Base-by-base conservation (phyloP, 768 basidiomycete genomes). In the Epithele typhae region DNA sequence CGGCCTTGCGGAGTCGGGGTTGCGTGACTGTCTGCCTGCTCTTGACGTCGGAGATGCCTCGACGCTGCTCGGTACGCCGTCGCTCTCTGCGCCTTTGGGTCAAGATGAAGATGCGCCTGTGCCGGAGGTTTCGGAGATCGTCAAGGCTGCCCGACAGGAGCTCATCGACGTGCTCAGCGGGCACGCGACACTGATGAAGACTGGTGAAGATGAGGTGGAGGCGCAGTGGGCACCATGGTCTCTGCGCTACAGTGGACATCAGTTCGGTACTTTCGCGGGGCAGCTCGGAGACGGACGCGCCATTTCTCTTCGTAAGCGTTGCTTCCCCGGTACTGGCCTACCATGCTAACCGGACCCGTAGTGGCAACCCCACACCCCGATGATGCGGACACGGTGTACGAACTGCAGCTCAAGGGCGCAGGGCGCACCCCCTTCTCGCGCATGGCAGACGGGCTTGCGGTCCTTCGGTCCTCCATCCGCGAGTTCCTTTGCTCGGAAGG, bases 261-360 rank as follows among this genome's bases (percentile, higher is more conserved):
- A 92, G 56, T 93, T 92, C 58, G 91, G 92, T 0, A 67, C 60
- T 3, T 97, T 87, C 83, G 94, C 96, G 1, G 92, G 93, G 21
- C 96, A 97, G 61, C 74, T 99, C 4, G 96, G 96, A 11, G 95
- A 98, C 58, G 96, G 96, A 0, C 77, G 96, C 15, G 95, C 96
- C 1, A 89, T 92, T n/a, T 89, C 88, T 8, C 79, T 99, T 41
- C 67, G 81, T 53, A 55, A 53, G 77, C 40, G 36, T 49, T 35
- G 34, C 14, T 14, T 5, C 33, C 5, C 25, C 53, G 25, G 25
- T 9, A 25, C 18, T 35, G 15, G 19, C 4, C 4, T 33, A 11
- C 22, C 14, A 30, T 22, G 17, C 24, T 25, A 18, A 4, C 34
- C 18, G 6, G n/a, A n/a, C 18, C 4, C 22, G 10, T 50, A 91